Conservation (phyloP, 1,284 basidiomycete genomes). For the Tylopilus orsonianus region DNA sequence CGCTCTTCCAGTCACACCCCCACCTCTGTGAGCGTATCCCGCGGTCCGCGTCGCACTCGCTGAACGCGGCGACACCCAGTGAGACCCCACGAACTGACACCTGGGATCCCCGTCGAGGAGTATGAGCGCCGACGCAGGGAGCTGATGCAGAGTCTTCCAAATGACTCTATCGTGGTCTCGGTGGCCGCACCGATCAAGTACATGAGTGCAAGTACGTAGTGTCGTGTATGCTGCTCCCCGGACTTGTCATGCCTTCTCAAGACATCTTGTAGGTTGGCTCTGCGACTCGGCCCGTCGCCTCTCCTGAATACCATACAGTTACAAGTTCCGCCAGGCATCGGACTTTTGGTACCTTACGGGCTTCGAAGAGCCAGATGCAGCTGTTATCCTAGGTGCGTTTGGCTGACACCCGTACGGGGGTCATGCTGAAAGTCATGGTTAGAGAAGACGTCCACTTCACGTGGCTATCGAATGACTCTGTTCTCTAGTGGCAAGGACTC, state of each 20-base stretch:
- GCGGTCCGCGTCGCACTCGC: slow-evolving; percentile 2
- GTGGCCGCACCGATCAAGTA: slow-evolving; percentile 83
- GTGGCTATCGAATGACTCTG: slow-evolving; percentile 87
- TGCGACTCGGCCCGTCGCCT: not conserved
- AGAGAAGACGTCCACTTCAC: slow-evolving; percentile 65
- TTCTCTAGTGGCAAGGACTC: slow-evolving; percentile 82
- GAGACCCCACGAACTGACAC: slow-evolving; percentile 70
- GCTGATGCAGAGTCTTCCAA: slow-evolving; percentile 79
- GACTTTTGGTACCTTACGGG: slow-evolving; percentile 96
- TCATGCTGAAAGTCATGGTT: slow-evolving; percentile 4
- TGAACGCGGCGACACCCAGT: slow-evolving; percentile 36
- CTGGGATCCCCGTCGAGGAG: slow-evolving; percentile 80
- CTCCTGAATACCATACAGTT: slow-evolving; percentile 49
- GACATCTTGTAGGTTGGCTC: slow-evolving; percentile 48
- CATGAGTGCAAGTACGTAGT: slow-evolving; percentile 79
- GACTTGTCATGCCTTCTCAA: slow-evolving; percentile 18
- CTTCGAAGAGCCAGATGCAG: slow-evolving; percentile 91
- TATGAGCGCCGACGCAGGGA: slow-evolving; percentile 77
- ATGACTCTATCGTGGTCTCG: slow-evolving; percentile 77
- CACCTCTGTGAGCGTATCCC: slow-evolving; percentile 58
- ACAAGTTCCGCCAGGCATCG: slow-evolving; percentile 92
- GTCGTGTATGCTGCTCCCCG: slow-evolving; percentile 1
- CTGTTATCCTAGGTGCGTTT: slow-evolving; percentile 73
- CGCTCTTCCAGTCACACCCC: slow-evolving; percentile 73
- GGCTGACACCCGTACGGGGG: not conserved